Evolutionary conservation across 1,284 basidiomycete genomes (phyloP).

Genomic region (Pulveroboletus sp.): DNA sequence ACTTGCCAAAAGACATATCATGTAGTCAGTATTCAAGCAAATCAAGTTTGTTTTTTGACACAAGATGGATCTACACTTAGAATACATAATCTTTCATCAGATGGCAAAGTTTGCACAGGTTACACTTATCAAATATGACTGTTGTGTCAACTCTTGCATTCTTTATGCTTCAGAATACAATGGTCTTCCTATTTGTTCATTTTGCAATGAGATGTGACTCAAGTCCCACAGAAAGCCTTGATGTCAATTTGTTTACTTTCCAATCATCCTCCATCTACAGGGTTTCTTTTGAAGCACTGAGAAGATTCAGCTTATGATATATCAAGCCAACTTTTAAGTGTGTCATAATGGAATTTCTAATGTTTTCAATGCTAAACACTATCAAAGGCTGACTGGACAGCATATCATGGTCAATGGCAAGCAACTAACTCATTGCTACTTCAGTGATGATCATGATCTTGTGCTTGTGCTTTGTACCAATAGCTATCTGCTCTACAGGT

Average conservation of each 20-base stretch:
- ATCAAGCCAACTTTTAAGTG: neutral
- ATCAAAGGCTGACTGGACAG: neutral
- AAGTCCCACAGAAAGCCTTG: neutral
- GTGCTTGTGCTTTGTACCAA: neutral
- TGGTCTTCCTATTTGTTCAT: neutral
- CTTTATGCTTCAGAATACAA: neutral
- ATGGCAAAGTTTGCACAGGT: neutral
- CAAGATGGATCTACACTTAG: neutral
- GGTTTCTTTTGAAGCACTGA: neutral
- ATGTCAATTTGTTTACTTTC: neutral
- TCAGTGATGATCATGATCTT: neutral
- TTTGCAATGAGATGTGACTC: neutral
- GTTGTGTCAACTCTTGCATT: neutral
- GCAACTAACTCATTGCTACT: neutral
- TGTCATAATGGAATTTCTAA: neutral
- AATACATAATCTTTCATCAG: neutral
- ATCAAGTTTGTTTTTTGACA: neutral
- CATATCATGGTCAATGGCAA: neutral
- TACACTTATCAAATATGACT: neutral
- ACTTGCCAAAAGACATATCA: neutral
- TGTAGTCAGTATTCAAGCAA: neutral
- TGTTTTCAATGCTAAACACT: neutral
- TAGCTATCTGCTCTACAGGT: neutral
- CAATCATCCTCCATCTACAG: neutral
- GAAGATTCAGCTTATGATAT: neutral